Conservation (phyloP, 768 basidiomycete genomes). For the Albatrellus ellisii region DNA sequence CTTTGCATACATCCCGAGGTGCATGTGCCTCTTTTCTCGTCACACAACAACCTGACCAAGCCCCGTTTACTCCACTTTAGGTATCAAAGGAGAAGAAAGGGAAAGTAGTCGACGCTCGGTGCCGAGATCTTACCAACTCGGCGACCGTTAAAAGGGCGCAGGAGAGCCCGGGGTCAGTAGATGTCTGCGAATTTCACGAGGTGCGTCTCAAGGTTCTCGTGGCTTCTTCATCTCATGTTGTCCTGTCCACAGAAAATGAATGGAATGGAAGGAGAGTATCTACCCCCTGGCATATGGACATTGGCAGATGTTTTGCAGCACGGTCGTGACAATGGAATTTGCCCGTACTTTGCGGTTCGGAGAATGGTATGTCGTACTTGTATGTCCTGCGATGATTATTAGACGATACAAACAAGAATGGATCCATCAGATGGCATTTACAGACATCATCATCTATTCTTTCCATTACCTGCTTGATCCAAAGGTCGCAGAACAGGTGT, state of each 20-base stretch:
- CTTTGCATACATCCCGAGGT: conserved; percentile 93
- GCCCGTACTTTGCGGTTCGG: conserved; percentile 94
- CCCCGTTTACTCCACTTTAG: conserved; percentile 33
- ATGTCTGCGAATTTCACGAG: conserved; percentile 93
- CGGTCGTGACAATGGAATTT: conserved; percentile 73
- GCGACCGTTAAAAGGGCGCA: conserved; percentile 73
- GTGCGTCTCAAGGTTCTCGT: conserved; percentile 29
- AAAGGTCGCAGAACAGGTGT: conserved; percentile 98
- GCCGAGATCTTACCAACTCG: conserved; percentile 87
- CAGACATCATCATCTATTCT: conserved; percentile 94
- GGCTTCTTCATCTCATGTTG: neutral
- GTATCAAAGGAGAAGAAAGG: conserved; percentile 98
- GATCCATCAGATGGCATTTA: conserved; percentile 71
- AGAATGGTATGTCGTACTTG: conserved; percentile 61
- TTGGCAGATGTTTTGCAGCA: conserved; percentile 86
- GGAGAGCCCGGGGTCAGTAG: conserved; percentile 78
- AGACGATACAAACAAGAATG: neutral
- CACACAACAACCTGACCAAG: neutral
- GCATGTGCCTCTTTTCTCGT: neutral
- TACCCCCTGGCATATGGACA: conserved; percentile 85
- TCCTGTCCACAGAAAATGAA: conserved; percentile 53
- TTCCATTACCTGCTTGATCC: conserved; percentile 98
- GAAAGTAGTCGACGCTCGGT: conserved; percentile 91
- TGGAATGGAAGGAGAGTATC: conserved; percentile 64
- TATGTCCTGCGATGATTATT: neutral